Conservation (phyloP, 2,329 filamentous ascomycete species). For the Neoarthrinium moseri region DNA sequence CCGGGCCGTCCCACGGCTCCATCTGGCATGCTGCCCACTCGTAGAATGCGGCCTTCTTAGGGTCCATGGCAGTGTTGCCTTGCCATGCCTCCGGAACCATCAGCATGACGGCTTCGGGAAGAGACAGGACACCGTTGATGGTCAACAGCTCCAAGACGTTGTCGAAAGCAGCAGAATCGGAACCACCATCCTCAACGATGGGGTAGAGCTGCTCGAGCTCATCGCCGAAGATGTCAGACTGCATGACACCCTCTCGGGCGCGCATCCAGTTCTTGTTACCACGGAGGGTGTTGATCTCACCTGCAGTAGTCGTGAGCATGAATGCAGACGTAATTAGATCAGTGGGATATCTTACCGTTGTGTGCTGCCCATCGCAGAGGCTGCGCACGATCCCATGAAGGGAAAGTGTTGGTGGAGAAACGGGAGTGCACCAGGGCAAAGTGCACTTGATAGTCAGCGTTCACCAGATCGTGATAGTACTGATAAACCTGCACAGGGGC, state of each 20-base stretch:
- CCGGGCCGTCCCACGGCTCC: slow-evolving; percentile 98
- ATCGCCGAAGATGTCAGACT: slow-evolving; percentile 87
- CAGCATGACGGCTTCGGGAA: slow-evolving; percentile 96
- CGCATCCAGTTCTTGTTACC: slow-evolving; percentile 99
- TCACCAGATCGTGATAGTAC: slow-evolving; percentile 96
- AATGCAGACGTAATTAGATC: too few relatives aligned
- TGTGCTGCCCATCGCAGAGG: slow-evolving; percentile 95
- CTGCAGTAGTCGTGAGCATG: too few relatives aligned
- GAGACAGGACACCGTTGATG: slow-evolving; percentile 92
- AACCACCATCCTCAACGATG: slow-evolving; percentile 94
- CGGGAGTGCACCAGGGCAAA: slow-evolving; percentile 96
- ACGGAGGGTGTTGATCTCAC: slow-evolving; percentile 93
- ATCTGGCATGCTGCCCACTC: slow-evolving; percentile 98
- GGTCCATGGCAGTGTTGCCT: slow-evolving; percentile 87
- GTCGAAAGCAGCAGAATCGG: slow-evolving; percentile 95
- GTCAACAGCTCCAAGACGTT: slow-evolving; percentile 92
- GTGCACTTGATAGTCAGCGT: slow-evolving; percentile 95
- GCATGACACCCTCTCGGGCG: slow-evolving; percentile 90
- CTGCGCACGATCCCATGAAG: slow-evolving; percentile 96
- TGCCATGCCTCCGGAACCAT: slow-evolving; percentile 99
- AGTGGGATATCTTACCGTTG: slow-evolving; percentile 76
- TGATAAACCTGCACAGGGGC: slow-evolving; percentile 94
- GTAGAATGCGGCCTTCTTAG: slow-evolving; percentile 94
- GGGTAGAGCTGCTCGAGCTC: slow-evolving; percentile 90
- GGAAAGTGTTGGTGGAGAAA: slow-evolving; percentile 98